Evolutionary conservation across 108 stramenopile species (phyloP), one percentile per base, ranked within the genome.

Genomic region (Nitzschia sp.): DNA sequence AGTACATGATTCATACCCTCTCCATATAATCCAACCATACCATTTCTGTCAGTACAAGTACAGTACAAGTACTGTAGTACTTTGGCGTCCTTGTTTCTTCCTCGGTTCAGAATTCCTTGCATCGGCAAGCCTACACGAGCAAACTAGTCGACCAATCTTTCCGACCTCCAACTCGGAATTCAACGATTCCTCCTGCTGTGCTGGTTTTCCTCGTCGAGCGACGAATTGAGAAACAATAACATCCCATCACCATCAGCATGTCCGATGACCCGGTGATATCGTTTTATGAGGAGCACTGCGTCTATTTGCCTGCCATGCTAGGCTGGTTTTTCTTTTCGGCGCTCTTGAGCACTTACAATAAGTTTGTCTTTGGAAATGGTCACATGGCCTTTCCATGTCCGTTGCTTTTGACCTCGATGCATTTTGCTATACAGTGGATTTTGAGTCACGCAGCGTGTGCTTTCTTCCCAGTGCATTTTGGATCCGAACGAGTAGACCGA

Each of bases 241-340:
- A n/a, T n/a, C n/a, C n/a, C n/a, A n/a, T n/a, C 9, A 41, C 38
- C 38, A 41, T 19, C 4, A 50, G 9, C 48, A 16, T 50, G 48
- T 50, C 48, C 48, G 19, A n/a, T 4, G 48, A 50, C 4, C 48
- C 4, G 8, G 48, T 50, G 4, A 8, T 11, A 17, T 58, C 54
- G 17, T 87, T 89, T 38, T 92, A 87, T 44, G 35, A 76, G 41
- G 71, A 84, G 22, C 91, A 92, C 59, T 92, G 91, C 58, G 75
- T 77, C 26, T 89, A 89, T 74, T 76, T 93, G 2, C 87, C 86
- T 17, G 75, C 89, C 29, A 90, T 96, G 88, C 17, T 78, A 48
- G 95, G 92, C 9, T 96, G 95, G 91, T 96, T 96, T 59, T 30
- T 93, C 54, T 96, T 93, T 74, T 89, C 87, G 22, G 87, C 91